These are phyloP conservation scores for Kazachstania psychrophila DNA, from an alignment of 805 yeast species.

Conservation along the genomic window DNA sequence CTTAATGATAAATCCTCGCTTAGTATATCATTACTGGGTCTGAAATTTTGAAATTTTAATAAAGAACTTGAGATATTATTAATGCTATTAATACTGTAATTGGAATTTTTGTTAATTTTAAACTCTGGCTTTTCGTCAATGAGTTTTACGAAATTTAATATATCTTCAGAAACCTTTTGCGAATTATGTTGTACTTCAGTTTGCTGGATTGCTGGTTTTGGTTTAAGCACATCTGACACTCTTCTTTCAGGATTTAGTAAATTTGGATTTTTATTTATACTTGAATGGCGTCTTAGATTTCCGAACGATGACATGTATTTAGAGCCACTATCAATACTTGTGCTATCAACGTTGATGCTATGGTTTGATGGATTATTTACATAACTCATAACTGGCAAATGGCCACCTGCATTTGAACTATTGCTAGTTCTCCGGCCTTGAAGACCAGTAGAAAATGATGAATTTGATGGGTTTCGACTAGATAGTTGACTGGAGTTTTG, in stretches of 20 bases:
- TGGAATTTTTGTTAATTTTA: conserved; percentile 20
- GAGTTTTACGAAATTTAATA: conserved; percentile 61
- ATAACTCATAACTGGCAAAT: conserved; percentile 4
- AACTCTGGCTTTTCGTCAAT: conserved; percentile 57
- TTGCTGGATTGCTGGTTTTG: conserved; percentile 4
- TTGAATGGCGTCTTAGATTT: conserved; percentile 48
- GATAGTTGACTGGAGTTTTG: conserved; percentile 22
- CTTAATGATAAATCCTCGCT: conserved; percentile 50
- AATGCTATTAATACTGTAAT: conserved; percentile 9
- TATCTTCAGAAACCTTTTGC: conserved; percentile 30
- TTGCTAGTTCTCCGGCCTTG: conserved; percentile 35
- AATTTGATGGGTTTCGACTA: conserved; percentile 37
- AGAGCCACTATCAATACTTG: conserved; percentile 38
- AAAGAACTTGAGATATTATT: conserved; percentile 37
- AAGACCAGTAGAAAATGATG: conserved; percentile 34
- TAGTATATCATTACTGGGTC: conserved; percentile 43
- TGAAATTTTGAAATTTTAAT: conserved; percentile 42
- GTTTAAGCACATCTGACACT: neutral
- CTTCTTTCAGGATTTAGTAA: conserved; percentile 8
- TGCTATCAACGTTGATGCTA: conserved; percentile 9
- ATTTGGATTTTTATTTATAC: conserved; percentile 24
- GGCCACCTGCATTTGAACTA: conserved; percentile 26
- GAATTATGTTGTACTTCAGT: neutral
- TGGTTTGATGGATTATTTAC: conserved; percentile 1
- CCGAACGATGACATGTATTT: conserved; percentile 68